Percentiles rank a stretch among this genome's conserved stretches.
These are phyloP conservation scores for Elsinoe fawcettii DNA, from an alignment of 2,329 filamentous ascomycete genomes.

Conservation along the genomic window DNA sequence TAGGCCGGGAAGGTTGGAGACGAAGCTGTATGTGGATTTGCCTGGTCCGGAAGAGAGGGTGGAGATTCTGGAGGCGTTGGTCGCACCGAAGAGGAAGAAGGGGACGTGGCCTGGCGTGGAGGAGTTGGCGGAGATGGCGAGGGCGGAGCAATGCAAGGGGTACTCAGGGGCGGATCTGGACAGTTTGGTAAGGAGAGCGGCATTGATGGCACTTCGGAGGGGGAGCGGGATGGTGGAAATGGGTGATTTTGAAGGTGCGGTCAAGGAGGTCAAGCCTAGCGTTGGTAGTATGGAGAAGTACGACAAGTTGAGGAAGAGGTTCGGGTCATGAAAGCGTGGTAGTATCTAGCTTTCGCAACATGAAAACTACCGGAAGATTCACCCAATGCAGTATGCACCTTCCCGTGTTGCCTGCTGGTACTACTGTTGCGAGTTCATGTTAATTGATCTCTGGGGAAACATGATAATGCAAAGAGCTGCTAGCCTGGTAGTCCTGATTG, in stretches of 20 bases:
- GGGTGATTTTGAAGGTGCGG: conserved; percentile 40
- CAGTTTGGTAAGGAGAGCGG: conserved; percentile 51
- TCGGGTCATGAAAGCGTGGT: conserved; percentile 12
- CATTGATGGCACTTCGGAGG: conserved; percentile 47
- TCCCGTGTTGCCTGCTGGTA: too few species aligned
- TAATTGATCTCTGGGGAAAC: too few species aligned
- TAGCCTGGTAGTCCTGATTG: too few species aligned
- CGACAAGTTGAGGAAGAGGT: conserved; percentile 42
- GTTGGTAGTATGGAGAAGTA: conserved; percentile 53
- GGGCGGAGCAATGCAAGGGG: conserved; percentile 58
- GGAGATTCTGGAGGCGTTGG: conserved; percentile 70
- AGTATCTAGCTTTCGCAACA: too few species aligned
- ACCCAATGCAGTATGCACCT: too few species aligned
- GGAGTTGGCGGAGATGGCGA: conserved; percentile 51
- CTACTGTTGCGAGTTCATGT: too few species aligned
- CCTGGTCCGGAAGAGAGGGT: conserved; percentile 71
- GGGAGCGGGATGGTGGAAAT: conserved; percentile 39
- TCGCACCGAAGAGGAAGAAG: conserved; percentile 44
- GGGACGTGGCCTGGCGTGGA: conserved; percentile 16
- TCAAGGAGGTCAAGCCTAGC: conserved; percentile 39
- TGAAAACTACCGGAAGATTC: too few species aligned
- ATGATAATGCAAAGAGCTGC: too few species aligned
- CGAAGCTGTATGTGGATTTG: conserved; percentile 80
- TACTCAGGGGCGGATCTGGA: conserved; percentile 67
- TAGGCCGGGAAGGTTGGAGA: conserved; percentile 80